Conservation (phyloP, 2,329 filamentous ascomycete genomes). For the Tolypocladium endophyticum region DNA sequence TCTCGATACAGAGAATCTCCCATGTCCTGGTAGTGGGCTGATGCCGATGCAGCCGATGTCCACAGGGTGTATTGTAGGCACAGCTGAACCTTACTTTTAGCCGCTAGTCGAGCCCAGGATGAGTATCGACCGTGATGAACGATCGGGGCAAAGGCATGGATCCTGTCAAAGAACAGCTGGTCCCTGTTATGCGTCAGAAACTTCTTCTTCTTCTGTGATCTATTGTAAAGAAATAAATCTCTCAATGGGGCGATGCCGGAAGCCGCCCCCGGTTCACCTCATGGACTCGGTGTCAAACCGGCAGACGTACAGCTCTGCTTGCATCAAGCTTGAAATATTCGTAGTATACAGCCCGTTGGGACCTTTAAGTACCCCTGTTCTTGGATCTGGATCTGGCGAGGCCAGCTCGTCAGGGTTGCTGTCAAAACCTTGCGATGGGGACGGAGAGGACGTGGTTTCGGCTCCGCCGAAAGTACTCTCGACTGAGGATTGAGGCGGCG, state of each 20-base stretch:
- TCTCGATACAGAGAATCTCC: constrained; percentile 5
- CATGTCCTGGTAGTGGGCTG: constrained; percentile 15
- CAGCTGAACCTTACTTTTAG: constrained; percentile 1
- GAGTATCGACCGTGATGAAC: constrained; percentile 8
- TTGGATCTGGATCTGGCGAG: not conserved
- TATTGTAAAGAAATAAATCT: not conserved
- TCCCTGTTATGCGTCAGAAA: constrained; percentile 2
- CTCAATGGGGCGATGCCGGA: not conserved
- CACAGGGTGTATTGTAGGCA: constrained; percentile 25
- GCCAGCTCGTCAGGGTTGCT: not conserved
- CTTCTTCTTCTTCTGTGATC: not conserved
- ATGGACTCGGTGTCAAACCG: not conserved
- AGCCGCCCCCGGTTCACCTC: not conserved
- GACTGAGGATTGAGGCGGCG: not conserved
- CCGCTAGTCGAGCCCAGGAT: constrained; percentile 2
- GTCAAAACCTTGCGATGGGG: not conserved
- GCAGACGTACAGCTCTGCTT: constrained; percentile 5
- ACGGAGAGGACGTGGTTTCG: not conserved
- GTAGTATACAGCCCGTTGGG: not conserved
- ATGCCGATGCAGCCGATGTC: constrained; percentile 21
- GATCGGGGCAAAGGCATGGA: constrained; percentile 9
- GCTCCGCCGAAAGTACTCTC: not conserved
- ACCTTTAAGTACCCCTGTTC: not conserved
- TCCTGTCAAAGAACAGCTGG: constrained; percentile 10
- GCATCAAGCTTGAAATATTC: constrained; percentile 1